Percentiles rank a stretch among this genome's conserved stretches.
phyloP scores from a whole-genome alignment of 2,329 filamentous ascomycete genomes.

The Aulographum hederae region DNA sequence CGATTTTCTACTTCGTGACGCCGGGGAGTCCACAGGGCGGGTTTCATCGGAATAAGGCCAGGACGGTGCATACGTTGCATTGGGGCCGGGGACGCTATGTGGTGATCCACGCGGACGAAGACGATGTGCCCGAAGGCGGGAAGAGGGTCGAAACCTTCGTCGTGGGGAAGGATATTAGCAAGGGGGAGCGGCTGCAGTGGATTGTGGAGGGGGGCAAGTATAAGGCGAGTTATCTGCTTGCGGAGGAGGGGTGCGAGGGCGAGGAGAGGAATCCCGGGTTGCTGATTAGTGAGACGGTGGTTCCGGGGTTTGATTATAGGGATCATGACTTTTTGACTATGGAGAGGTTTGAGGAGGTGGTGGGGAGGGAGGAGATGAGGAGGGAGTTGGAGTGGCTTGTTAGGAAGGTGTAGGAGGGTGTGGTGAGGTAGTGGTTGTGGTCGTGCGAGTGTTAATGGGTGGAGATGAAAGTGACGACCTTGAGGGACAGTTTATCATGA shows the following conservation, averaged over 20 bases:
- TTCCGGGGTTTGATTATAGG: constrained; percentile 48
- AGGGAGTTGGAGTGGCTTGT: constrained; percentile 27
- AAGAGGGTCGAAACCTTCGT: constrained; percentile 44
- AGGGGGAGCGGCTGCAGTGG: constrained; percentile 48
- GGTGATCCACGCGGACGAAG: constrained; percentile 39
- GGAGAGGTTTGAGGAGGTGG: constrained; percentile 30
- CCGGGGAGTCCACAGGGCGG: constrained; percentile 33
- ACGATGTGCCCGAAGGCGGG: constrained; percentile 12
- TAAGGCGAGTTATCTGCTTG: constrained; percentile 44
- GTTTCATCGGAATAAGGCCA: constrained; percentile 44
- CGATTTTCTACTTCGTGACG: constrained; percentile 48
- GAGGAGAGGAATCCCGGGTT: constrained; percentile 26
- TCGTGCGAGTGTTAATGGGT: too few species aligned
- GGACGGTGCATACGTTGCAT: constrained; percentile 48
- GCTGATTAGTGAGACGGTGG: constrained; percentile 49
- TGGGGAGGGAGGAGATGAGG: constrained; percentile 32
- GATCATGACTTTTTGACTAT: constrained; percentile 48
- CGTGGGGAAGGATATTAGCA: constrained; percentile 38
- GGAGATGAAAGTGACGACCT: too few species aligned
- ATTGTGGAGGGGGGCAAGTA: constrained; percentile 50
- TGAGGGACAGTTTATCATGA: too few species aligned
- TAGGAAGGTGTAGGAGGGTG: constrained; percentile 8
- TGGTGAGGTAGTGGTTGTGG: background rate
- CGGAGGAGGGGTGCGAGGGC: constrained; percentile 22
- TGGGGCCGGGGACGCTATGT: constrained; percentile 45